These are phyloP conservation scores for Citrus inodora DNA, from an alignment of 345 rosid species.

Conservation along the genomic window DNA sequence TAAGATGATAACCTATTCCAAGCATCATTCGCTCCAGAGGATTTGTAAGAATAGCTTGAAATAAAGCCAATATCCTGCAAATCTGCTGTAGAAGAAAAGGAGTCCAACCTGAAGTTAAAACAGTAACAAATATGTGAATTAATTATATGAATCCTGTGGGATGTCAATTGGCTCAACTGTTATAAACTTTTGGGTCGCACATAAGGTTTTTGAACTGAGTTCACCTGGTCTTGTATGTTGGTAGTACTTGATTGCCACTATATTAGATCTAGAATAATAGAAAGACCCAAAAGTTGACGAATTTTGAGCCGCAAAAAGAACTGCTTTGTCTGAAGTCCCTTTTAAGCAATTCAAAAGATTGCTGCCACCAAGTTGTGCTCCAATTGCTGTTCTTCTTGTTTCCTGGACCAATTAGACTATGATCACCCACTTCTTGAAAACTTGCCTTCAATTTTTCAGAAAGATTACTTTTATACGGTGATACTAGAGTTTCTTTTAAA, in stretches of 20 bases:
- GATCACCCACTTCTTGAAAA: neutral
- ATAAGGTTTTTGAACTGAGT: no score
- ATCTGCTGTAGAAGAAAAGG: constrained; percentile 60
- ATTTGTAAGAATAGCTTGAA: constrained; percentile 75
- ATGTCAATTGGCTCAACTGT: no score
- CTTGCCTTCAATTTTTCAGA: constrained; percentile 27
- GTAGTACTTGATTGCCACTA: constrained; percentile 49
- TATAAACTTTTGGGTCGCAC: no score
- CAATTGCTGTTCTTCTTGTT: constrained; percentile 19
- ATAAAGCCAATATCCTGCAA: constrained; percentile 72
- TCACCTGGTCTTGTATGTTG: constrained; percentile 69
- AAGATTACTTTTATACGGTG: constrained; percentile 36
- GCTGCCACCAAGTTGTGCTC: constrained; percentile 62
- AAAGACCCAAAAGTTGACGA: constrained; percentile 30
- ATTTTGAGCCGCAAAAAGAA: constrained; percentile 38
- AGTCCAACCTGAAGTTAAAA: constrained; percentile 53
- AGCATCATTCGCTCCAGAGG: constrained; percentile 85
- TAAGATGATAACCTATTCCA: constrained; percentile 68
- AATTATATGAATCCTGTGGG: neutral
- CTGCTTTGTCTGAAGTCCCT: constrained; percentile 54
- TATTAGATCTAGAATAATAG: constrained; percentile 35
- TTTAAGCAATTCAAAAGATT: constrained; percentile 34
- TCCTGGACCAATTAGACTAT: neutral
- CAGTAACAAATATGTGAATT: neutral
- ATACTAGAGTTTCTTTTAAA: constrained; percentile 32